Base-by-base conservation (phyloP, 2,329 filamentous ascomycete species). In the Sordariomycetes sp. region DNA sequence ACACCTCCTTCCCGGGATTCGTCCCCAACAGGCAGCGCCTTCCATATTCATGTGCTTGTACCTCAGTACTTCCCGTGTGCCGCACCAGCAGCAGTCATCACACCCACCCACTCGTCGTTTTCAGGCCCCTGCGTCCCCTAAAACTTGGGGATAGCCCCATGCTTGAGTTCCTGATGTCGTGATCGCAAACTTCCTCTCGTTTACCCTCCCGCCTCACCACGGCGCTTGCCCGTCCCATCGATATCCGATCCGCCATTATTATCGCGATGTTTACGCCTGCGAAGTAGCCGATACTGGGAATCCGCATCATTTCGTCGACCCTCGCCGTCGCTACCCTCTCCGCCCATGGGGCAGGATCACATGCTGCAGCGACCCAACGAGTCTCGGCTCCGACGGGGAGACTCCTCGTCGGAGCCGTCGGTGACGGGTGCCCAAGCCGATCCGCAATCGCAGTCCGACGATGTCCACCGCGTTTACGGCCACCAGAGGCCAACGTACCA, bases 261-360 rank as follows among this genome's bases (percentile, higher is more conserved):
- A 20, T 32, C 22, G 2, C 32, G 55, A 53, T 24, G 45, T 20
- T 5, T 20, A 22, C 6, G n/a, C 22, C 45, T 24, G 45, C 15
- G 39, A 50, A 20, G 45, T 24, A 50, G 22, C 8, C 45, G 45
- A 24, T 20, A 24, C 20, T 50, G n/a, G 17, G 36, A 50, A 24
- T 22, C 20, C 51, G 35, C n/a, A 39, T 48, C 22, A 28, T 22
- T 20, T 50, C n/a, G 25, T 57, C 52, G 51, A 39, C 48, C 28
- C 24, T 59, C 54, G n/a, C 51, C 39, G 28, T 54, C 56, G 34
- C n/a, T 7, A 24, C 45, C 45, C 22, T n/a, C 45, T 24, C 22
- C 20, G 45, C 20, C 20, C 48, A 73, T 74, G 69, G 73, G 73
- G 64, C 68, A 69, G 61, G 71, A 71, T 75, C 75, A 76, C 73